phyloP scores from a whole-genome alignment of 306 rosid genomes.

The Fagus sylvatica region DNA sequence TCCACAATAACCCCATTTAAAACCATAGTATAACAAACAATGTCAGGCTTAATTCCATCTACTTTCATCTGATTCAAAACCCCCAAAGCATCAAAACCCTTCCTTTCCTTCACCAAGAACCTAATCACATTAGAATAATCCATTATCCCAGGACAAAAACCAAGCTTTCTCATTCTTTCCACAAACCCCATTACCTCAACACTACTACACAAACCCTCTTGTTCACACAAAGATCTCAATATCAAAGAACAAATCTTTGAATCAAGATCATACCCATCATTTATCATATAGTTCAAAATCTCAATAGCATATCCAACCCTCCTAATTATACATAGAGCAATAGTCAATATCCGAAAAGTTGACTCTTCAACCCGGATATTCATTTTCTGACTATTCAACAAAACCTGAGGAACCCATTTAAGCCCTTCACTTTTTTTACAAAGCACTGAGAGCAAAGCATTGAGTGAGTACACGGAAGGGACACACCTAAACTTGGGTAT shows the following conservation, averaged over 20 bases:
- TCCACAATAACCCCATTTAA: constrained; percentile 49
- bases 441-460: constrained; percentile 61
- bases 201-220: constrained; percentile 26
- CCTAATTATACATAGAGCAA: constrained; percentile 56
- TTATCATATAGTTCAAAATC: constrained; percentile 52
- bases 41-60: constrained; percentile 65
- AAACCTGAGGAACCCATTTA: constrained; percentile 57
- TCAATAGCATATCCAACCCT: constrained; percentile 62
- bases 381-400: constrained; percentile 60
- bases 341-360: constrained; percentile 54
- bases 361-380: constrained; percentile 67
- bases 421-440: constrained; percentile 50
- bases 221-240: constrained; percentile 52
- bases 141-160: constrained; percentile 58
- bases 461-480: constrained; percentile 62
- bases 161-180: constrained; percentile 50
- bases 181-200: constrained; percentile 52
- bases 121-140: constrained; percentile 63
- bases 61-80: constrained; percentile 57
- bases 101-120: constrained; percentile 56
- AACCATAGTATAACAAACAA: constrained; percentile 78
- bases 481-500: constrained; percentile 75
- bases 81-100: constrained; percentile 50
- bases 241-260: constrained; percentile 59
- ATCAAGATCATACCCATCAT: constrained; percentile 64